phyloP scores from a whole-genome alignment of 2,329 filamentous ascomycete species.

The Neonectria faginata region DNA sequence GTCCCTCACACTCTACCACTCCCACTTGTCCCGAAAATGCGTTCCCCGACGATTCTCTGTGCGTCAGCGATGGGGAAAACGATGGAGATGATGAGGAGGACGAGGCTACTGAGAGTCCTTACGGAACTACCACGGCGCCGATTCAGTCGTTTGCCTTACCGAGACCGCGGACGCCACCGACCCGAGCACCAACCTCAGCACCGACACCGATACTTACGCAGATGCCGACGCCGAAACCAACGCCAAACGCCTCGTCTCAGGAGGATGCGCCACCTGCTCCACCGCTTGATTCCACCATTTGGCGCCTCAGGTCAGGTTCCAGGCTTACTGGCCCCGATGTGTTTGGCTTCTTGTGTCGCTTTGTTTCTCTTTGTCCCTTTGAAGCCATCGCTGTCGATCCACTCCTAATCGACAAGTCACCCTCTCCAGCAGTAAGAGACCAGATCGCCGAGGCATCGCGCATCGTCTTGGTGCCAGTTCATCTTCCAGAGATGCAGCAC shows the following conservation, averaged over 20 bases:
- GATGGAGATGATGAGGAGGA: neutral
- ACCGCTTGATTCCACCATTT: neutral
- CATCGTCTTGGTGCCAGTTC: neutral
- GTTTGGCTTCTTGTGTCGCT: neutral
- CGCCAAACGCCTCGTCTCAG: neutral
- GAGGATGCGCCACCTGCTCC: neutral
- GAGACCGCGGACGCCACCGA: neutral
- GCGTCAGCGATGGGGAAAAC: neutral
- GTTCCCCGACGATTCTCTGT: neutral
- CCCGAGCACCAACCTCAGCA: neutral
- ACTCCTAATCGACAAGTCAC: neutral
- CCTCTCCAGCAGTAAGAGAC: neutral
- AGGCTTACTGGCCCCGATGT: neutral
- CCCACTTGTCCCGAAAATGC: neutral
- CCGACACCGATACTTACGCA: neutral
- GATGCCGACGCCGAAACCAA: neutral
- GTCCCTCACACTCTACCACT: neutral
- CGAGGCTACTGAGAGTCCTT: neutral
- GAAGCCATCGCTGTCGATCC: neutral
- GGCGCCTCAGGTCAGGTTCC: neutral
- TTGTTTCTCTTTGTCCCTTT: neutral
- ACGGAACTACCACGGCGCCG: neutral
- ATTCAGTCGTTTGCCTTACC: neutral
- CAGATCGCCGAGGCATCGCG: constrained; percentile 1
- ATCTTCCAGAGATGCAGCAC: neutral